Conservation (phyloP, 257 asterid genomes). For the Cruciata laevipes region DNA sequence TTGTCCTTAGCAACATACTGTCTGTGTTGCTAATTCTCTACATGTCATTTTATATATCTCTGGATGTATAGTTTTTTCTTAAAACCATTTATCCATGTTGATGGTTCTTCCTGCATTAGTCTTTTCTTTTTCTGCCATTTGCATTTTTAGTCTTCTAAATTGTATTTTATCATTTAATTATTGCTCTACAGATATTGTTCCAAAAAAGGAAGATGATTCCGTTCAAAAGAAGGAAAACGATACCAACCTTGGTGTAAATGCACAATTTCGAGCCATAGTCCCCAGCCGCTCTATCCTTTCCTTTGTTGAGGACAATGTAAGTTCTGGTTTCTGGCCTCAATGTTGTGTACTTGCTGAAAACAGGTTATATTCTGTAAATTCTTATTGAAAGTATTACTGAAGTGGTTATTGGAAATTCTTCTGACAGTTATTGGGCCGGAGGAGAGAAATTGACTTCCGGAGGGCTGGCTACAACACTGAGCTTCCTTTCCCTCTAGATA, state of each 20-base stretch:
- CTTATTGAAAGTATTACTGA: neutral
- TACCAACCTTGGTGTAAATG: constrained; percentile 29
- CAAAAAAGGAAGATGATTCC: constrained; percentile 38
- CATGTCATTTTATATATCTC: neutral
- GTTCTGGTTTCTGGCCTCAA: constrained; percentile 13
- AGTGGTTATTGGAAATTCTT: constrained; percentile 12
- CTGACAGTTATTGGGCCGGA: constrained; percentile 80
- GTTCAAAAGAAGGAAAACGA: constrained; percentile 19
- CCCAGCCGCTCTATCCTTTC: constrained; percentile 90
- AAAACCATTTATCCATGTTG: neutral
- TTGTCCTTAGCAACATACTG: neutral
- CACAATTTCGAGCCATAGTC: constrained; percentile 85
- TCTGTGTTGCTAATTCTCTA: neutral
- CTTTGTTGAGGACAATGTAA: constrained; percentile 93
- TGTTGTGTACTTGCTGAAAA: constrained; percentile 19
- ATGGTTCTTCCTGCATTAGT: neutral
- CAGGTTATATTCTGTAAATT: neutral
- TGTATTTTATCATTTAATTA: constrained; percentile 15
- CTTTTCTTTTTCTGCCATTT: neutral
- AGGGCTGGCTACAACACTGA: constrained; percentile 90
- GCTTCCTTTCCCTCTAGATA: constrained; percentile 81
- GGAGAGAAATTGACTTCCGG: constrained; percentile 74
- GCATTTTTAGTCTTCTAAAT: constrained; percentile 8
- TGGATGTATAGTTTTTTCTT: neutral
- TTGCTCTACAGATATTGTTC: constrained; percentile 46